Evolutionary conservation across 371 early-diverging fungal genomes (phyloP), one percentile per base, ranked within the genome.

Genomic region (Mucor indicus): DNA sequence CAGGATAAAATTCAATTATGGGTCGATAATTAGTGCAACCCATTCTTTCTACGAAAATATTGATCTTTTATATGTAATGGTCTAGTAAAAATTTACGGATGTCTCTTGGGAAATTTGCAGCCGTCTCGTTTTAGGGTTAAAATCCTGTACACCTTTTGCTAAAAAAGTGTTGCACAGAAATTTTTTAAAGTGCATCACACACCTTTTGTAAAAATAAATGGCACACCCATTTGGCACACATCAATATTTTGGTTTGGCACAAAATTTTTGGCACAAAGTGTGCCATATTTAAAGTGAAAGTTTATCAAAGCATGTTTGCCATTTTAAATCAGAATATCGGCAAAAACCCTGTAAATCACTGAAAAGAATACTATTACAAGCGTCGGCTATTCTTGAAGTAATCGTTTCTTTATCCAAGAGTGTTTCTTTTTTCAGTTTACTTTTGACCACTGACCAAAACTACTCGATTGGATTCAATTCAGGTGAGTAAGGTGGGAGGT

Each of bases 41-140:
- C 44, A 44, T 44, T 42, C 43, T 42, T 42, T 30, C 30, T 44
- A 44, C 44, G 44, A 44, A 44, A 44, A 44, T 44, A 44, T 44
- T 44, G 44, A 44, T 44, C 44, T 44, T 44, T 44, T 44, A 44
- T 44, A 44, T 44, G 44, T 31, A 44, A 44, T 44, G 32, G 44
- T 44, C 32, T 42, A 35, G 19, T 27, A 27, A 27, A 27, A 27
- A 27, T 27, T 27, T 27, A 27, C 11, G 29, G 29, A 27, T 27
- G 7, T 27, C 29, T 27, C 29, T 27, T 27, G 29, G 29, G 29
- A 27, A 27, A 27, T 27, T 27, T 27, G 29, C 29, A 27, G 11
- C 11, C 7, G 29, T 27, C 29, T 27, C 29, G n/a, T n/a, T n/a
- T n/a, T n/a, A n/a, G n/a, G n/a, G n/a, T n/a, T n/a, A n/a, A n/a